Evolutionary conservation across 441 rosid genomes (phyloP), one percentile per base, ranked within the genome.

Genomic region (Erodium chrysanthum): DNA sequence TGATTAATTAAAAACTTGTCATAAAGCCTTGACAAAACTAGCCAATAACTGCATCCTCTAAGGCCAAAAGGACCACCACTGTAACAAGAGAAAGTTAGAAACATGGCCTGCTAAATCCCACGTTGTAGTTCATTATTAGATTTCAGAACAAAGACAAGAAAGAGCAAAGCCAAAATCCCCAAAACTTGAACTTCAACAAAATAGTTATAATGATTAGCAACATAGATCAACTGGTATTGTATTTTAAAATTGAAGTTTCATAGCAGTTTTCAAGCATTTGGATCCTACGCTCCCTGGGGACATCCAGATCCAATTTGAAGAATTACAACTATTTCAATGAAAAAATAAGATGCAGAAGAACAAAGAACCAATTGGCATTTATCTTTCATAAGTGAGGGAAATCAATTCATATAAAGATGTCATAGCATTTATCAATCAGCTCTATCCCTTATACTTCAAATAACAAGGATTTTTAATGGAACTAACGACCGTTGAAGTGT

Each of bases 1-100:
- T 62, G 42, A 12, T 15, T 62, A 62, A 12, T 8, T 15, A 20
- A 62, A 62, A n/a, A 31, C 42, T 14, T 14, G 21, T 15, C 29
- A n/a, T 7, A 62, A 14, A 62, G 65, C 65, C 65, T 62, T n/a
- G 6, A 62, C 40, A 27, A 62, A n/a, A 29, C 42, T 62, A 60
- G 37, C 37, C 37, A 60, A 14, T 60, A 60, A 60, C 31, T 27
- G 0, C 37, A 25, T 60, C 18, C 17, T 60, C 6, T 12, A 12
- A 60, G 64, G 58, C 58, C 8, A 10, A 23, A 22, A 59, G 14
- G 25, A 14, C 14, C 31, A 2, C 7, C 37, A 25, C 63, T 29
- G 11, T 27, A 22, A 23, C 37, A 61, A 27, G 20, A 61, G 40
- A 61, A 35, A 27, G 21, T 27, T 27, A 27, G 20, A 61, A 27